phyloP scores from a whole-genome alignment of 192 early-diverging fungal genomes.

The Rhizophlyctis rosea region DNA sequence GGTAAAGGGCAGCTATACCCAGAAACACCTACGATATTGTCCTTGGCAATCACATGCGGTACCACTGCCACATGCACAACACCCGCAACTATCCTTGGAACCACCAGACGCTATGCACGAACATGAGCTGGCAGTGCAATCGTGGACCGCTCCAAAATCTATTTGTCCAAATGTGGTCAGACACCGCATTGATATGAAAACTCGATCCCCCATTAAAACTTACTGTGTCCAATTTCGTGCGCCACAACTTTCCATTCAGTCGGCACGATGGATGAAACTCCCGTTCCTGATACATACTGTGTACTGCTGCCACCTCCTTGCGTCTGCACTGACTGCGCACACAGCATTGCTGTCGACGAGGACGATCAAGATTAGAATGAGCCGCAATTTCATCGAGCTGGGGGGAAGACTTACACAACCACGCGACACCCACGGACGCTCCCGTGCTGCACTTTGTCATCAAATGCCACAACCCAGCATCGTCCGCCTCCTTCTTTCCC shows the following conservation, averaged over 20 bases:
- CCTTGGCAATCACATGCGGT: slow-evolving; percentile 52
- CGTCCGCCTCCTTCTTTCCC: slow-evolving; percentile 64
- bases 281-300: slow-evolving; percentile 74
- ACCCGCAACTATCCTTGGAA: slow-evolving; percentile 46
- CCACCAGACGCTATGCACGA: slow-evolving; percentile 33
- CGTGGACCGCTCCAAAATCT: slow-evolving; percentile 76
- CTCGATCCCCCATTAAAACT: not conserved
- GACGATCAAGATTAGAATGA: not conserved
- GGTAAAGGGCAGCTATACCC: not conserved
- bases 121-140: slow-evolving; percentile 73
- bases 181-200: no score
- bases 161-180: no score
- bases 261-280: slow-evolving; percentile 77
- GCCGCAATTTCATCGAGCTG: not conserved
- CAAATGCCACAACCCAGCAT: slow-evolving; percentile 86
- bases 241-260: slow-evolving; percentile 93
- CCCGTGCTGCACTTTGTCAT: slow-evolving; percentile 79
- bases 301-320: slow-evolving; percentile 35
- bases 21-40: slow-evolving; percentile 36
- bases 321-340: not conserved
- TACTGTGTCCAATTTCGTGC: slow-evolving; percentile 84
- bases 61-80: slow-evolving; percentile 67
- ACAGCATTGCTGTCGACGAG: slow-evolving; percentile 18
- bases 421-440: slow-evolving; percentile 82
- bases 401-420: slow-evolving; percentile 44